Evolutionary conservation across 805 yeast genomes (phyloP), one percentile per base, ranked within the genome.

Genomic region (Torulaspora gathmanii): DNA sequence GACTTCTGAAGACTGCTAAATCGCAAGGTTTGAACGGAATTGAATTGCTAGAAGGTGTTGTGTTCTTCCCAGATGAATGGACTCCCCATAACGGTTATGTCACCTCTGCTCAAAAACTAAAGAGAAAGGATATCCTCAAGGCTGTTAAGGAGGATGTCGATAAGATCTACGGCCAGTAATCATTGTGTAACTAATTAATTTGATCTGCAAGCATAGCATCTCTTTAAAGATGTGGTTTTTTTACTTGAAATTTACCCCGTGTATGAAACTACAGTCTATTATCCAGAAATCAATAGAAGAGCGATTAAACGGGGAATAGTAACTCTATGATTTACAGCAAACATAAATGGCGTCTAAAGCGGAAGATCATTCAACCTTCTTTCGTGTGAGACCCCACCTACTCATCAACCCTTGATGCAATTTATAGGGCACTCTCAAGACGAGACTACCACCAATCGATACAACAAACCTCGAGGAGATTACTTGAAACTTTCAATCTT

Each of bases 41-140:
- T 55, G 98, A 93, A 70, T 72, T 91, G 53, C 63, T 93, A 46
- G 79, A 79, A 53, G 95, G 90, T 55, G 74, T 84, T 50, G 88
- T 84, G 11, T 66, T 93, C 49, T 75, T 81, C 46, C 90, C 86
- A 53, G 91, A 81, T 42, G 99, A 93, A 72, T 93, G 99, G 98
- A 93, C 98, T 33, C 98, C 99, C 34, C 93, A 88, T 68, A 86
- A 80, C 63, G 98, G 96, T 0, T 87, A 72, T 54, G 95, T 91
- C 46, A 89, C 98, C 12, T 82, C 95, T 47, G 99, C 99, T 20
- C 97, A 90, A 70, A 93, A 93, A 71, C 77, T 93, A 60, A 96
- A 91, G 74, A 84, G 99, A 74, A 86, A 78, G 74, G 85, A 85
- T 73, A 93, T 93, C 61, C 70, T 87, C 56, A 78, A 74, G 26